These are phyloP conservation scores for Boletus barrowsii DNA, from an alignment of 768 basidiomycete species.

Conservation along the genomic window DNA sequence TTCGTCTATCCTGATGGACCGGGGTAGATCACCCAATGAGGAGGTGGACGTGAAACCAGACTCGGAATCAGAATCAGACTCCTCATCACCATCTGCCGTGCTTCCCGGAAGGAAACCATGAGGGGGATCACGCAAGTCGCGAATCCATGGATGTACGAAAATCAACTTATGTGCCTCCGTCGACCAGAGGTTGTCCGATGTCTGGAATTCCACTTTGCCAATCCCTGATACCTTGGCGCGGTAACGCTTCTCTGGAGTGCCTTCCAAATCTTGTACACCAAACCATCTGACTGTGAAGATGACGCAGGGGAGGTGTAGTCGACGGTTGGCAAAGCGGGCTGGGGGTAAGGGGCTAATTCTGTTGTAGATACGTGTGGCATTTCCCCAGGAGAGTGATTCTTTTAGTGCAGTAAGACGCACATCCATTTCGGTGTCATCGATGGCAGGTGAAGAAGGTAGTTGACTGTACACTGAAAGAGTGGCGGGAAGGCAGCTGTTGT, in stretches of 20 bases:
- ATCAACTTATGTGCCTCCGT: background rate
- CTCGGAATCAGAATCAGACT: background rate
- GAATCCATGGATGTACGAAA: constrained; percentile 9
- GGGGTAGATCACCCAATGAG: background rate
- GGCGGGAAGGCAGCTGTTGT: too few relatives aligned
- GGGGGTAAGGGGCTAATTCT: too few relatives aligned
- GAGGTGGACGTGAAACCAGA: background rate
- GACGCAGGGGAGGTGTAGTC: too few relatives aligned
- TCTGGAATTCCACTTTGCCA: background rate
- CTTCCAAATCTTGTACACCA: too few relatives aligned
- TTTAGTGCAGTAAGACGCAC: too few relatives aligned
- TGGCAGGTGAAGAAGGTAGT: too few relatives aligned
- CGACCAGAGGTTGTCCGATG: background rate
- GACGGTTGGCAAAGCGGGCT: too few relatives aligned
- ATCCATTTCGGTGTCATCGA: too few relatives aligned
- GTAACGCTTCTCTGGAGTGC: background rate
- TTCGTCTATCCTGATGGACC: background rate
- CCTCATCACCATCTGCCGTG: background rate
- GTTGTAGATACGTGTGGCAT: too few relatives aligned
- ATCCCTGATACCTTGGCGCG: background rate
- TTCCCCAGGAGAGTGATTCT: too few relatives aligned
- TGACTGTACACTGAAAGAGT: too few relatives aligned
- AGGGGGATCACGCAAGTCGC: background rate
- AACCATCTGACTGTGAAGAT: too few relatives aligned
- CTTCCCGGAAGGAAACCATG: background rate